A percentile compares a stretch with the other conserved stretches of the same genome.
Evolutionary conservation across 2,329 filamentous ascomycete species (phyloP).

Genomic region (Alternaria angustiovoidea): DNA sequence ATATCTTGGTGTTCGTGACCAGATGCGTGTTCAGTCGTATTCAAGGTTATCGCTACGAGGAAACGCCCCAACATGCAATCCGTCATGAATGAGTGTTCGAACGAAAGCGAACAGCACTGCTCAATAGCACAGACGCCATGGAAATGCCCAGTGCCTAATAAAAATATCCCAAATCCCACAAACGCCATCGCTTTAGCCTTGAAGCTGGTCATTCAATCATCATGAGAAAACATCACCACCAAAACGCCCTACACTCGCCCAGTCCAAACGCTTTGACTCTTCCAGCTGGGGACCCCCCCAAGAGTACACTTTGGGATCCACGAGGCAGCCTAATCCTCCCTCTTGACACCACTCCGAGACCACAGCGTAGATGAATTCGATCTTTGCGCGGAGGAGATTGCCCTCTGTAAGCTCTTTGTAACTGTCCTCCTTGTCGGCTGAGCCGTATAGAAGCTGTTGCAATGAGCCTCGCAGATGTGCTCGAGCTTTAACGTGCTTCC

Average conservation of each 20-base stretch:
- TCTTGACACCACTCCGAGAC: slow-evolving; percentile 75
- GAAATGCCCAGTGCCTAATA: slow-evolving; percentile 42
- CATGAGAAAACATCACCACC: slow-evolving; percentile 55
- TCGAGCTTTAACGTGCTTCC: slow-evolving; percentile 73
- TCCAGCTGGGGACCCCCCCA: slow-evolving; percentile 57
- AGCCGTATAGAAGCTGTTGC: slow-evolving; percentile 73
- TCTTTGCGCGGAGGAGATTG: slow-evolving; percentile 77
- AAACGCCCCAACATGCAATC: slow-evolving; percentile 27
- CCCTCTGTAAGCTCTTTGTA: slow-evolving; percentile 67
- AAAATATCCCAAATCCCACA: slow-evolving; percentile 36
- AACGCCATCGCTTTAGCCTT: slow-evolving; percentile 41
- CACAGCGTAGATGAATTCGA: slow-evolving; percentile 74
- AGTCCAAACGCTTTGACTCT: slow-evolving; percentile 56
- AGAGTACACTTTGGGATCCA: slow-evolving; percentile 46
- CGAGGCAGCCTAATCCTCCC: slow-evolving; percentile 68
- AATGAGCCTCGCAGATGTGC: slow-evolving; percentile 76
- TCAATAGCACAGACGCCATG: slow-evolving; percentile 35
- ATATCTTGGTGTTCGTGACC: slow-evolving; percentile 12
- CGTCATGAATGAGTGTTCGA: slow-evolving; percentile 38
- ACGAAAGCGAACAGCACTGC: slow-evolving; percentile 21
- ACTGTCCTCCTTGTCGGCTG: slow-evolving; percentile 58
- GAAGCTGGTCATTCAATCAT: slow-evolving; percentile 26
- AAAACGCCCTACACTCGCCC: slow-evolving; percentile 58
- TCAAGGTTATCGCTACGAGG: slow-evolving; percentile 24
- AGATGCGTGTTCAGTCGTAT: slow-evolving; percentile 26